phyloP scores from a whole-genome alignment of 2,329 filamentous ascomycete species.

The Aspergillus ustus region DNA sequence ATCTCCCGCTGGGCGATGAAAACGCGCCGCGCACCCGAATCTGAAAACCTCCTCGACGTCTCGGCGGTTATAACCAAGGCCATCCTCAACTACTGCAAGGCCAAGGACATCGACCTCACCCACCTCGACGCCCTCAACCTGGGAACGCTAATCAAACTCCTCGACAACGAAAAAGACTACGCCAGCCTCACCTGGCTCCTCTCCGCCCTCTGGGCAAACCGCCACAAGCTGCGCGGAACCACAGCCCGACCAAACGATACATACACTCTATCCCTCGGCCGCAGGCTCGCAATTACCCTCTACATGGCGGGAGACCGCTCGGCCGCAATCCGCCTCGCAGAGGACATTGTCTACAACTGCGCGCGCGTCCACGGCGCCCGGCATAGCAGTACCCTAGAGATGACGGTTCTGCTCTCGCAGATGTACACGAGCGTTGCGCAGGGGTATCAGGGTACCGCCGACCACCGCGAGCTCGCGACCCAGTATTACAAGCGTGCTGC shows the following conservation, averaged over 20 bases:
- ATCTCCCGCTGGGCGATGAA: slow-evolving; percentile 42
- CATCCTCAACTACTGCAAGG: slow-evolving; percentile 45
- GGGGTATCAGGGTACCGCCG: slow-evolving; percentile 39
- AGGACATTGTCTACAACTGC: slow-evolving; percentile 62
- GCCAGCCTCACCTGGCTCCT: slow-evolving; percentile 49
- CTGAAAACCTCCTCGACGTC: slow-evolving; percentile 45
- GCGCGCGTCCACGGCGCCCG: slow-evolving; percentile 56
- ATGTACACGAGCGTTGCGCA: slow-evolving; percentile 55
- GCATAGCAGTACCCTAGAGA: slow-evolving; percentile 53
- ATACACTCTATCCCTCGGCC: slow-evolving; percentile 47
- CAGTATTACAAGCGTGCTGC: slow-evolving; percentile 48
- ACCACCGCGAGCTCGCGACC: slow-evolving; percentile 39
- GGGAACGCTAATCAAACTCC: slow-evolving; percentile 47
- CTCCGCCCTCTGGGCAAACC: slow-evolving; percentile 49
- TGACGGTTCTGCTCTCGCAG: slow-evolving; percentile 55
- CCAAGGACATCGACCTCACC: slow-evolving; percentile 50
- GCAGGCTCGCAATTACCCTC: slow-evolving; percentile 55
- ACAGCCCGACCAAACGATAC: slow-evolving; percentile 39
- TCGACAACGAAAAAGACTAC: slow-evolving; percentile 54
- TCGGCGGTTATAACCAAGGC: slow-evolving; percentile 49
- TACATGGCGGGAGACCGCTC: slow-evolving; percentile 53
- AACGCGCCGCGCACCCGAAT: slow-evolving; percentile 33
- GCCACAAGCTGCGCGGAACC: slow-evolving; percentile 47
- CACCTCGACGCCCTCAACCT: slow-evolving; percentile 46
- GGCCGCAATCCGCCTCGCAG: slow-evolving; percentile 53